Evolutionary conservation across 2,329 filamentous ascomycete species (phyloP).

Genomic region (Arthrobotrys sphaeroides): DNA sequence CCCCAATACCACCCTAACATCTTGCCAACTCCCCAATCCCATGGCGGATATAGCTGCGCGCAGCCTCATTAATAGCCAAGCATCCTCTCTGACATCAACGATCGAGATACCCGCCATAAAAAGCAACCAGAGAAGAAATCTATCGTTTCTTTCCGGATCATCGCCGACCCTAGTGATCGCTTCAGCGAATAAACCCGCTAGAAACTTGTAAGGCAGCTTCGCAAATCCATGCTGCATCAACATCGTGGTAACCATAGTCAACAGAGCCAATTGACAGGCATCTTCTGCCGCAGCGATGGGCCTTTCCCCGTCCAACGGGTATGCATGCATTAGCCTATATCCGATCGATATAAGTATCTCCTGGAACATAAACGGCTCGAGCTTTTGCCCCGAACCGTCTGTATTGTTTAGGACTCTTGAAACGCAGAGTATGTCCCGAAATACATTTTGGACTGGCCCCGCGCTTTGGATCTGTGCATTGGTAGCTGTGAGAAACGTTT

Average conservation of each 20-base stretch:
- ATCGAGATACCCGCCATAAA: conserved; percentile 28
- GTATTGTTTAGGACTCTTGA: conserved; percentile 23
- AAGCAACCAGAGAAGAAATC: conserved; percentile 27
- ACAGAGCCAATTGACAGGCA: conserved; percentile 17
- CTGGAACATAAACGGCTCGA: conserved; percentile 27
- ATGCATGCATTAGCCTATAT: conserved; percentile 17
- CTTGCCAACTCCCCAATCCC: conserved; percentile 16
- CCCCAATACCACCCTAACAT: neutral
- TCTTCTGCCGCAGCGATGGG: neutral
- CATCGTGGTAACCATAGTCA: conserved; percentile 28
- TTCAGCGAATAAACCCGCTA: neutral
- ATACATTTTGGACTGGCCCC: conserved; percentile 2
- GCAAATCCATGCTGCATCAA: conserved; percentile 9
- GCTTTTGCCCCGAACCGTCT: neutral
- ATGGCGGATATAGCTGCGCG: neutral
- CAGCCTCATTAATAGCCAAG: conserved; percentile 11
- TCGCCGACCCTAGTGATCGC: neutral
- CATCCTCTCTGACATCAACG: neutral
- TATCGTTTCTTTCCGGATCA: neutral
- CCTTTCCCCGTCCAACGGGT: neutral
- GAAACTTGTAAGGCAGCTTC: conserved; percentile 8
- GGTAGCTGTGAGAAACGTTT: conserved; percentile 21
- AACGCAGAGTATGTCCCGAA: conserved; percentile 29
- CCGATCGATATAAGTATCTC: conserved; percentile 27
- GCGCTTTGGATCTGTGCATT: conserved; percentile 5